Evolutionary conservation across 306 rosid genomes (phyloP).

Genomic region (Psophocarpus tetragonolobus): DNA sequence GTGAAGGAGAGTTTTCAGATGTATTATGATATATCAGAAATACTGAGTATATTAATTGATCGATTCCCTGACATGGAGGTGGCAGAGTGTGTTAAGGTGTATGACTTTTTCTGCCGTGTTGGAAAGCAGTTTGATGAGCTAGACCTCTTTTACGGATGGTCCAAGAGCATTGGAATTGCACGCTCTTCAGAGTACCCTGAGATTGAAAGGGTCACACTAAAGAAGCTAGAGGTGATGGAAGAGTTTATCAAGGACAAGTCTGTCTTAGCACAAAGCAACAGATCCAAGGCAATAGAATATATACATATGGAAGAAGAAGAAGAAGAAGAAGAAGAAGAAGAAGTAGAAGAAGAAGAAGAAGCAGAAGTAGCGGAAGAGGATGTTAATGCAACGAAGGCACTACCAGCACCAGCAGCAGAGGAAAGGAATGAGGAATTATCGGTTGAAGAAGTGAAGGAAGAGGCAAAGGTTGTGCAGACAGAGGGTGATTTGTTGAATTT

Average conservation of each 20-base stretch:
- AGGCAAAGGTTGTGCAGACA: slow-evolving; percentile 26
- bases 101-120: slow-evolving; percentile 71
- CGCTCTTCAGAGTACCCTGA: slow-evolving; percentile 89
- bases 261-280: slow-evolving; percentile 37
- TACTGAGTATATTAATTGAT: slow-evolving; percentile 55
- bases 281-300: not conserved
- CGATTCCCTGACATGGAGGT: slow-evolving; percentile 67
- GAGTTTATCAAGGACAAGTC: slow-evolving; percentile 68
- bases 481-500: slow-evolving; percentile 73
- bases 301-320: not conserved
- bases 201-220: slow-evolving; percentile 66
- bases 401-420: slow-evolving; percentile 76
- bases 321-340: not conserved
- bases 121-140: slow-evolving; percentile 89
- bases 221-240: slow-evolving; percentile 81
- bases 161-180: slow-evolving; percentile 63
- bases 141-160: slow-evolving; percentile 71
- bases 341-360: slow-evolving; percentile 8
- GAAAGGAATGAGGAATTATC: slow-evolving; percentile 25
- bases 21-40: slow-evolving; percentile 70
- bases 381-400: slow-evolving; percentile 57
- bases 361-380: slow-evolving; percentile 47
- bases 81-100: slow-evolving; percentile 58
- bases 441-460: slow-evolving; percentile 35
- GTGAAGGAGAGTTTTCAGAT: slow-evolving; percentile 81